Conservation (phyloP, 257 asterid species). For the Verbascum thapsus region DNA sequence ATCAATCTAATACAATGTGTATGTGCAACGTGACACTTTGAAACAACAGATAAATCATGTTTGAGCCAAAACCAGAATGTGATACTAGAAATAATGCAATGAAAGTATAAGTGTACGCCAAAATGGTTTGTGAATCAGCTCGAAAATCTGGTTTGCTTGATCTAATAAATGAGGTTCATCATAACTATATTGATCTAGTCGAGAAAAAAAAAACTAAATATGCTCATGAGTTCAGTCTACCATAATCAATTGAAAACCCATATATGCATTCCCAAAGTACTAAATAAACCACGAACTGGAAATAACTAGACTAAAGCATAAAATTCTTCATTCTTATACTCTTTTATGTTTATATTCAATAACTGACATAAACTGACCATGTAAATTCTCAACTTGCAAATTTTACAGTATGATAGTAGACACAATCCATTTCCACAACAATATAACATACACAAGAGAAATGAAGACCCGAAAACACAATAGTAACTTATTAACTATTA, state of each 20-base stretch:
- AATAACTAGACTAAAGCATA: neutral
- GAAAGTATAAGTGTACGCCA: neutral
- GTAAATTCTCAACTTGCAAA: conserved; percentile 32
- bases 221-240: neutral
- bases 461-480: conserved; percentile 22
- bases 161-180: neutral
- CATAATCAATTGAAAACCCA: neutral
- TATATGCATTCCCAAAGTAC: neutral
- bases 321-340: conserved; percentile 19
- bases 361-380: conserved; percentile 38
- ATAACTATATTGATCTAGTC: neutral
- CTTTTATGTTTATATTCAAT: conserved; percentile 35
- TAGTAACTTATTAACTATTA: conserved; percentile 53
- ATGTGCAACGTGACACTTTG: neutral
- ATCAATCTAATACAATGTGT: conserved; percentile 14
- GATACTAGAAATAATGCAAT: neutral
- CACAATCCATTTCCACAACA: conserved; percentile 38
- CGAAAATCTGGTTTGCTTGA: too few species aligned
- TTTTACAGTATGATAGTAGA: conserved; percentile 56
- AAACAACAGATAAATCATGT: too few species aligned
- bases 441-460: conserved; percentile 34
- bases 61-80: too few species aligned
- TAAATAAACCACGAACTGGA: conserved; percentile 12
- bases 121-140: too few species aligned
- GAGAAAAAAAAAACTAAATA: neutral